Evolutionary conservation across 1,284 basidiomycete genomes (phyloP).

Genomic region (Leccinum cinnamomeum): DNA sequence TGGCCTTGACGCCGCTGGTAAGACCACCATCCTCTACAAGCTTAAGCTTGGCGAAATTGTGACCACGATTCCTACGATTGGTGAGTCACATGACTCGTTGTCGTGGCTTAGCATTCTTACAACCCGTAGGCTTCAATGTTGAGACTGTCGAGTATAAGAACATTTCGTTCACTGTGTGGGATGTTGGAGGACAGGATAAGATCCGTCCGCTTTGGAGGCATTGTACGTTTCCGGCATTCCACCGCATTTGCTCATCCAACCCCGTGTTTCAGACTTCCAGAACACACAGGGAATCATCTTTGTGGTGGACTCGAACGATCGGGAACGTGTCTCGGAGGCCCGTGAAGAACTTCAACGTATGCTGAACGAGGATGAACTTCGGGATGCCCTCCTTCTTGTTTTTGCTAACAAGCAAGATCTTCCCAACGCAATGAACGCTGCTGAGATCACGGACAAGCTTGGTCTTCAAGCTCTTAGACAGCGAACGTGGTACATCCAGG

Average conservation of each 20-base stretch:
- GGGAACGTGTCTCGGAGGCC: slow-evolving; percentile 99
- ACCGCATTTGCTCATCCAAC: slow-evolving; percentile 27
- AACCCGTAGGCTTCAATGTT: slow-evolving; percentile 88
- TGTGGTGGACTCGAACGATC: slow-evolving; percentile 99
- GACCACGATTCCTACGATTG: slow-evolving; percentile 98
- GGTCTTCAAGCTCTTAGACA: slow-evolving; percentile 96
- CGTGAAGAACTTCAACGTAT: slow-evolving; percentile 99
- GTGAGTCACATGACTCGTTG: slow-evolving; percentile 51
- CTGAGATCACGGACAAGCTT: slow-evolving; percentile 99
- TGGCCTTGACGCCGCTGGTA: slow-evolving; percentile 96
- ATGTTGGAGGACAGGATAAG: slow-evolving; percentile 88
- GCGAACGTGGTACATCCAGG: slow-evolving; percentile 99
- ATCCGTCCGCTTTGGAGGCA: slow-evolving; percentile 97
- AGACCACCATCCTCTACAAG: slow-evolving; percentile 99
- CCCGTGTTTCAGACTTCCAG: slow-evolving; percentile 84
- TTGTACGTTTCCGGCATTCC: slow-evolving; percentile 59
- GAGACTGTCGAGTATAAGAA: slow-evolving; percentile 95
- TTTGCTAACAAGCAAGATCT: slow-evolving; percentile 99
- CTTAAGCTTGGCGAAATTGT: slow-evolving; percentile 98
- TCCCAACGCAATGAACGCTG: slow-evolving; percentile 99
- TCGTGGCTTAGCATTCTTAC: slow-evolving; percentile 26
- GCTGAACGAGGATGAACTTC: slow-evolving; percentile 99
- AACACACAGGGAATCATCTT: slow-evolving; percentile 99
- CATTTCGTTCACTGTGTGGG: slow-evolving; percentile 90
- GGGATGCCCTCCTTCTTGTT: slow-evolving; percentile 97